Evolutionary conservation across 1,284 basidiomycete species (phyloP).

Genomic region (Blastosporella zonata): DNA sequence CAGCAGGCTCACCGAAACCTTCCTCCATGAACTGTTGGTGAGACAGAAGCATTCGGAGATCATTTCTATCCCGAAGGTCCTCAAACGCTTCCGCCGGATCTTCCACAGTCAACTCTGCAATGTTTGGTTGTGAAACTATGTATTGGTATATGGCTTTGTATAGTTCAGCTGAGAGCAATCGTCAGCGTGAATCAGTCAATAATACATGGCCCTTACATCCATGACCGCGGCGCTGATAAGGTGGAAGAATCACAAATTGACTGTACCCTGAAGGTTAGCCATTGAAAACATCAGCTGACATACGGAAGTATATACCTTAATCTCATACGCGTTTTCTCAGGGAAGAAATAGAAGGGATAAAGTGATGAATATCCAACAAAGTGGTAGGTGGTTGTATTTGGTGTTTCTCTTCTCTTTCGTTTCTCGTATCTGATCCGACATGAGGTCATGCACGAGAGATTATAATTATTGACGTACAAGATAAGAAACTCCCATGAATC

Average conservation of each 20-base stretch:
- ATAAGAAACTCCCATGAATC: conserved; percentile 87
- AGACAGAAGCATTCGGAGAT: conserved; percentile 78
- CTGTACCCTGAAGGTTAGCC: conserved; percentile 34
- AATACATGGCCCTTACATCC: conserved; percentile 66
- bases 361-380: conserved; percentile 91
- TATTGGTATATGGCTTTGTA: conserved; percentile 87
- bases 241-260: conserved; percentile 93
- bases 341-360: conserved; percentile 93
- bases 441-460: conserved; percentile 6
- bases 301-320: conserved; percentile 62
- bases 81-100: conserved; percentile 97
- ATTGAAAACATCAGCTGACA: neutral
- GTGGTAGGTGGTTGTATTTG: conserved; percentile 69
- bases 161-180: conserved; percentile 62
- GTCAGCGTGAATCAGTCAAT: neutral
- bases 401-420: conserved; percentile 55
- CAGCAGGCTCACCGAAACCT: conserved; percentile 48
- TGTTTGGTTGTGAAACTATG: conserved; percentile 60
- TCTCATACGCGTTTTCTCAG: conserved; percentile 81
- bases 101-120: conserved; percentile 93
- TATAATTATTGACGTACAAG: conserved; percentile 48
- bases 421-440: conserved; percentile 70
- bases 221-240: conserved; percentile 88
- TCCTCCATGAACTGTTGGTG: conserved; percentile 66
- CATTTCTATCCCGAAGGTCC: conserved; percentile 90